These are phyloP conservation scores for Monosporascus sp. DNA, from an alignment of 2,329 filamentous ascomycete genomes.

Conservation along the genomic window DNA sequence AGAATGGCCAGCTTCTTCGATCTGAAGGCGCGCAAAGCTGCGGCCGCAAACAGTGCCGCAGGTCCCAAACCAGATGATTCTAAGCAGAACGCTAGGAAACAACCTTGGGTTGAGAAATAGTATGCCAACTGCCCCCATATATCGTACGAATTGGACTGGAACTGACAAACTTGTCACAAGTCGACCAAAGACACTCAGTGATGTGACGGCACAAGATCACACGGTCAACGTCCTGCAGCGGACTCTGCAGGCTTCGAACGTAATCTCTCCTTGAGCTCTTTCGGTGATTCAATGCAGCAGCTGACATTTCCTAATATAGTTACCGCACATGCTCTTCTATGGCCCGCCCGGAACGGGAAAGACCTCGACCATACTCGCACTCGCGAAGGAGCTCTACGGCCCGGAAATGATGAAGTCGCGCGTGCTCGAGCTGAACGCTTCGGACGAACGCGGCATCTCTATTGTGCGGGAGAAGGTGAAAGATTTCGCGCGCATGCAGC, in stretches of 20 bases:
- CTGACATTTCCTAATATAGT: conserved; percentile 37
- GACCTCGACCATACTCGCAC: conserved; percentile 93
- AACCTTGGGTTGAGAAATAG: conserved; percentile 99
- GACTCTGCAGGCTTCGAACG: conserved; percentile 90
- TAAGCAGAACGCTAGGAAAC: conserved; percentile 61
- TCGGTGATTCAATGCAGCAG: neutral
- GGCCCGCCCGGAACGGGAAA: conserved; percentile 96
- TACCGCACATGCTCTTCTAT: conserved; percentile 99
- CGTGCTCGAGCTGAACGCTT: conserved; percentile 98
- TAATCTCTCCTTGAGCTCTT: conserved; percentile 26
- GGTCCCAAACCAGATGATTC: conserved; percentile 62
- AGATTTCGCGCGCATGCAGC: conserved; percentile 92
- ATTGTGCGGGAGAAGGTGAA: conserved; percentile 99
- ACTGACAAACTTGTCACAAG: conserved; percentile 44
- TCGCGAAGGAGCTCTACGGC: conserved; percentile 95
- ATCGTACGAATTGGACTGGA: neutral
- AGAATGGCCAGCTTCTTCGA: conserved; percentile 91
- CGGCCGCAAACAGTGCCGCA: conserved; percentile 55
- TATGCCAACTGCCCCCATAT: conserved; percentile 37
- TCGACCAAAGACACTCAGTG: conserved; percentile 86
- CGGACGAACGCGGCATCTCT: conserved; percentile 94
- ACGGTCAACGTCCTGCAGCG: conserved; percentile 89
- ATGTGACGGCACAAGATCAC: conserved; percentile 97
- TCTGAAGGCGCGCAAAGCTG: conserved; percentile 82
- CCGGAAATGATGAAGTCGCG: conserved; percentile 88